Evolutionary conservation across 2,329 filamentous ascomycete genomes (phyloP).

Genomic region (Biscogniauxia marginata): DNA sequence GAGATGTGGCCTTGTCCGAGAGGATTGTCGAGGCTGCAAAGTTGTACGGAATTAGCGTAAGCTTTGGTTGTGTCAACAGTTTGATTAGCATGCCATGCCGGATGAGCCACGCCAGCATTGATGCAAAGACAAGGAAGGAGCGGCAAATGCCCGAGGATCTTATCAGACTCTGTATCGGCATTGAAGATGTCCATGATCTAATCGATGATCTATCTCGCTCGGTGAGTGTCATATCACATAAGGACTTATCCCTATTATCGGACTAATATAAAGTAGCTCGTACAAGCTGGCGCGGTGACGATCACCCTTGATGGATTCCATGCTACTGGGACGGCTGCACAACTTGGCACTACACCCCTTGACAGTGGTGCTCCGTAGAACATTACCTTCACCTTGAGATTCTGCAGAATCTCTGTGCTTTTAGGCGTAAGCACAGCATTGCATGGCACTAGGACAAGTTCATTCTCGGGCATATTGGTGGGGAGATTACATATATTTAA

Average conservation of each 20-base stretch:
- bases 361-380: slow-evolving; percentile 21
- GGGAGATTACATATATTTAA: slow-evolving; percentile 12
- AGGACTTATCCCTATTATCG: background rate
- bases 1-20: slow-evolving; percentile 78
- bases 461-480: slow-evolving; percentile 10
- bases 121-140: slow-evolving; percentile 86
- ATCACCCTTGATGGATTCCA: slow-evolving; percentile 81
- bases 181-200: slow-evolving; percentile 88
- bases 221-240: slow-evolving; percentile 55
- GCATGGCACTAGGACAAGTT: slow-evolving; percentile 17
- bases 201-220: slow-evolving; percentile 91
- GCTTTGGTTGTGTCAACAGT: slow-evolving; percentile 97
- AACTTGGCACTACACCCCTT: slow-evolving; percentile 14
- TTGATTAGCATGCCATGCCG: slow-evolving; percentile 99
- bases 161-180: slow-evolving; percentile 92
- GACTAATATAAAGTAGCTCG: slow-evolving; percentile 57
- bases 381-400: slow-evolving; percentile 20
- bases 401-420: slow-evolving; percentile 14
- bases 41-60: slow-evolving; percentile 93
- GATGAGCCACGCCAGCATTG: slow-evolving; percentile 99
- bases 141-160: slow-evolving; percentile 95
- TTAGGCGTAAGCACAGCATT: slow-evolving; percentile 11
- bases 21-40: slow-evolving; percentile 91
- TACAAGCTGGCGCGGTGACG: slow-evolving; percentile 90
- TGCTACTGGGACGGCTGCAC: slow-evolving; percentile 43